A percentile compares a stretch with the other conserved stretches of the same genome.
Evolutionary conservation across 2,329 filamentous ascomycete species (phyloP).

Genomic region (Aspergillus amoenus): DNA sequence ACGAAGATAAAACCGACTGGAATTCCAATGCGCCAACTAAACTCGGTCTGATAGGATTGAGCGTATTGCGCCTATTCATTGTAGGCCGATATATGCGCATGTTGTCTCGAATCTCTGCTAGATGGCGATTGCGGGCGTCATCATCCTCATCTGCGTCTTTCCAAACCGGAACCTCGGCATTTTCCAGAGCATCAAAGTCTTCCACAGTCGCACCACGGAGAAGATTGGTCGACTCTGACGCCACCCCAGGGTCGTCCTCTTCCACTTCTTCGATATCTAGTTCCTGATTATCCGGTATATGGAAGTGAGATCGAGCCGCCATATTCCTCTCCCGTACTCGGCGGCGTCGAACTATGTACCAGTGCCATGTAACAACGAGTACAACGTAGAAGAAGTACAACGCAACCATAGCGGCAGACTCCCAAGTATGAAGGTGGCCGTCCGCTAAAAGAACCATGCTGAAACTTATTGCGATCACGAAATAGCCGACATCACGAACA

Average conservation of each 20-base stretch:
- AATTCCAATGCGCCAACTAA: constrained; percentile 93
- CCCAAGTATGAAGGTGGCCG: constrained; percentile 80
- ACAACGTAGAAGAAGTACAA: constrained; percentile 90
- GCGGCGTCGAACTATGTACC: constrained; percentile 68
- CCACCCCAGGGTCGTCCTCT: constrained; percentile 53
- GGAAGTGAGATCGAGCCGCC: constrained; percentile 71
- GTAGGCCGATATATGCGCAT: constrained; percentile 82
- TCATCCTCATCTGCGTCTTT: constrained; percentile 57
- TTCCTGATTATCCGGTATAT: constrained; percentile 61
- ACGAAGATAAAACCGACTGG: constrained; percentile 79
- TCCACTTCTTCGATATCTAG: constrained; percentile 57
- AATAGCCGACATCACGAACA: constrained; percentile 87
- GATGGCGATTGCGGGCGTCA: constrained; percentile 57
- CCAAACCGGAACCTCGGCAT: constrained; percentile 47
- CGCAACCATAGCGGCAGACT: constrained; percentile 83
- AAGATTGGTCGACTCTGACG: constrained; percentile 46
- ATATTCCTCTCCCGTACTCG: constrained; percentile 64
- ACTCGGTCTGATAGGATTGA: constrained; percentile 87
- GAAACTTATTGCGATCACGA: constrained; percentile 81
- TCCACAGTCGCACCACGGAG: constrained; percentile 53
- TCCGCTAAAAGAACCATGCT: constrained; percentile 86
- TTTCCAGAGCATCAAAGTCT: constrained; percentile 64
- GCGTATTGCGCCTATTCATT: constrained; percentile 66
- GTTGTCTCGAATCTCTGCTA: constrained; percentile 83
- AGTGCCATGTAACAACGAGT: constrained; percentile 89